Conservation (phyloP, 257 asterid species). For the Fraxinus quadrangulata region DNA sequence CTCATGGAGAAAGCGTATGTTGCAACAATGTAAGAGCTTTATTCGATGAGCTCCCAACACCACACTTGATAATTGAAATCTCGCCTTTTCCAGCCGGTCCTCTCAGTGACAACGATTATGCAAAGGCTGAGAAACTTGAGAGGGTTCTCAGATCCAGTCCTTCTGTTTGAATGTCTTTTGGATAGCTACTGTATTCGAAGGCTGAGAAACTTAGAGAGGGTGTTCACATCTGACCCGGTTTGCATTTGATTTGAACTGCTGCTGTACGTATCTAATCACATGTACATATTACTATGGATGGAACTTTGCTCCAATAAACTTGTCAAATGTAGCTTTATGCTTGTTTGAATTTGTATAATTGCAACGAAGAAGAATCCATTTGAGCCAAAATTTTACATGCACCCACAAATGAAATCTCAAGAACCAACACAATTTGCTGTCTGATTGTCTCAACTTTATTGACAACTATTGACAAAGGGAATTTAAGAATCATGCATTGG, state of each 20-base stretch:
- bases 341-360: too few species aligned
- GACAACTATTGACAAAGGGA: not conserved
- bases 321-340: too few species aligned
- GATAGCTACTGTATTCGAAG: not conserved
- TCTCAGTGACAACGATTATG: slow-evolving; percentile 72
- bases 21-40: slow-evolving; percentile 92
- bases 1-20: slow-evolving; percentile 92
- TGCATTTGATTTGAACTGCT: too few species aligned
- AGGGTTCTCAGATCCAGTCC: slow-evolving; percentile 89
- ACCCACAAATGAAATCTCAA: not conserved
- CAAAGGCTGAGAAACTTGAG: slow-evolving; percentile 86
- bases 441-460: not conserved
- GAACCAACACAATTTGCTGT: not conserved
- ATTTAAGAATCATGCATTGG: not conserved
- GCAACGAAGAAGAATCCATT: too few species aligned
- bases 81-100: slow-evolving; percentile 92
- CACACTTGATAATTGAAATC: slow-evolving; percentile 75
- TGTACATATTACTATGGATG: not conserved
- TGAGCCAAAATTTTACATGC: not conserved
- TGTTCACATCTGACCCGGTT: too few species aligned
- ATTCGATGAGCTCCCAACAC: slow-evolving; percentile 96
- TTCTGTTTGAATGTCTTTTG: slow-evolving; percentile 47
- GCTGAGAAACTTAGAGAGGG: too few species aligned
- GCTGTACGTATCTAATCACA: not conserved
- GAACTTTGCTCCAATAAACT: not conserved